Evolutionary conservation across 2,329 filamentous ascomycete genomes (phyloP).

Genomic region (Gliomastix tumulicola): DNA sequence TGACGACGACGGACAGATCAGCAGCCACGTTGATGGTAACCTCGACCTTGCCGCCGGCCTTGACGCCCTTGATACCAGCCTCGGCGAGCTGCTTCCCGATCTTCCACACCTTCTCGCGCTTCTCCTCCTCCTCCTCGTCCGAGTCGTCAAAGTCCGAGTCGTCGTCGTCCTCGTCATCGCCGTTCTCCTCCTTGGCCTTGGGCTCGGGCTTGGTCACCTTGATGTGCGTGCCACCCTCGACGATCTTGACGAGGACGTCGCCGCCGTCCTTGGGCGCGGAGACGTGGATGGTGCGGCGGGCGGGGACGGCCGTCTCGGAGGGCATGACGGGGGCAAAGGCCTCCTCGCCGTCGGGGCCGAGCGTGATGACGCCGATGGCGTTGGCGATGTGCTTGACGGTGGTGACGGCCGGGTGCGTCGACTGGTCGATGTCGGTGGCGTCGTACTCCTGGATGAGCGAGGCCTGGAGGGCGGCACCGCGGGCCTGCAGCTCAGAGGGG

Average conservation of each 20-base stretch:
- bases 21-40: constrained; percentile 82
- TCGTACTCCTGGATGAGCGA: constrained; percentile 94
- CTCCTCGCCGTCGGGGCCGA: constrained; percentile 51
- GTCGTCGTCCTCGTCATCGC: constrained; percentile 54
- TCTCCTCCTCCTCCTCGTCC: constrained; percentile 79
- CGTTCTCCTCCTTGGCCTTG: constrained; percentile 64
- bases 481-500: constrained; percentile 81
- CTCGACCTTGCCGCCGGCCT: constrained; percentile 88
- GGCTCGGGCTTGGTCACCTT: constrained; percentile 85
- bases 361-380: constrained; percentile 78
- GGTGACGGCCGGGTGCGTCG: constrained; percentile 89
- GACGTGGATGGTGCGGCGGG: constrained; percentile 77
- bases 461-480: constrained; percentile 92
- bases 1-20: constrained; percentile 73
- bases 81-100: constrained; percentile 77
- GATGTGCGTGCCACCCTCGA: constrained; percentile 85
- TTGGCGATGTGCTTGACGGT: constrained; percentile 85
- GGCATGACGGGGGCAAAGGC: constrained; percentile 76
- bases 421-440: constrained; percentile 87
- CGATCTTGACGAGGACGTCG: constrained; percentile 80
- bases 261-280: constrained; percentile 71
- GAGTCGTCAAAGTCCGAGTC: constrained; percentile 52
- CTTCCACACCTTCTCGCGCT: constrained; percentile 89
- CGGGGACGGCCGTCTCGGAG: constrained; percentile 83
- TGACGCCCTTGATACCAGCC: constrained; percentile 73